Evolutionary conservation across 768 basidiomycete genomes (phyloP).

Genomic region (Tulasnella sp.): DNA sequence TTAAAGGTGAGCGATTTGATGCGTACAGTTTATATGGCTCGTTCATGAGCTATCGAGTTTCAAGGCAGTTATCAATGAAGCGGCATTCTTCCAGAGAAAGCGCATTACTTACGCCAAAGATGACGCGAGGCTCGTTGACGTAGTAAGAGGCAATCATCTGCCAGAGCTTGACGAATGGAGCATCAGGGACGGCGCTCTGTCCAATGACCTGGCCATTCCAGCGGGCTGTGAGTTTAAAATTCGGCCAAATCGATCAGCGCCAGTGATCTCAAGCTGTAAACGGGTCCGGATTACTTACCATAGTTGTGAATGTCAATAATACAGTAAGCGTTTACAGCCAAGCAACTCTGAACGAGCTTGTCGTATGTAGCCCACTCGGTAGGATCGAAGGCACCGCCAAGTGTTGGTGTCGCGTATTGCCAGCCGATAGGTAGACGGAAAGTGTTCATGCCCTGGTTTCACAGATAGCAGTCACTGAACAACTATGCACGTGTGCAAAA

Average conservation of each 20-base stretch:
- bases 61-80: neutral
- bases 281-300: neutral
- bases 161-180: neutral
- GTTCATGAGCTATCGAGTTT: conserved; percentile 39
- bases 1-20: neutral
- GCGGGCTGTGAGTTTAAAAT: neutral
- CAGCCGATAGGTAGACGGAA: conserved; percentile 23
- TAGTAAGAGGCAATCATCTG: conserved; percentile 13
- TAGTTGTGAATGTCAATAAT: conserved; percentile 22
- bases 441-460: conserved; percentile 16
- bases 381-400: conserved; percentile 6
- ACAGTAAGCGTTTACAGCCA: neutral
- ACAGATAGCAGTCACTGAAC: neutral
- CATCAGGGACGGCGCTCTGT: neutral
- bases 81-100: neutral
- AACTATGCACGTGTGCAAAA: neutral
- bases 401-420: conserved; percentile 11
- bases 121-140: neutral
- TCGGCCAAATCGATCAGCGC: neutral
- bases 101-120: conserved; percentile 30
- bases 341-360: conserved; percentile 3
- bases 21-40: conserved; percentile 45
- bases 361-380: neutral
- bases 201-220: conserved; percentile 21
- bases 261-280: neutral